Evolutionary conservation across 2,329 filamentous ascomycete genomes (phyloP), one percentile per base, ranked within the genome.

Genomic region (Anthostomella pinea): DNA sequence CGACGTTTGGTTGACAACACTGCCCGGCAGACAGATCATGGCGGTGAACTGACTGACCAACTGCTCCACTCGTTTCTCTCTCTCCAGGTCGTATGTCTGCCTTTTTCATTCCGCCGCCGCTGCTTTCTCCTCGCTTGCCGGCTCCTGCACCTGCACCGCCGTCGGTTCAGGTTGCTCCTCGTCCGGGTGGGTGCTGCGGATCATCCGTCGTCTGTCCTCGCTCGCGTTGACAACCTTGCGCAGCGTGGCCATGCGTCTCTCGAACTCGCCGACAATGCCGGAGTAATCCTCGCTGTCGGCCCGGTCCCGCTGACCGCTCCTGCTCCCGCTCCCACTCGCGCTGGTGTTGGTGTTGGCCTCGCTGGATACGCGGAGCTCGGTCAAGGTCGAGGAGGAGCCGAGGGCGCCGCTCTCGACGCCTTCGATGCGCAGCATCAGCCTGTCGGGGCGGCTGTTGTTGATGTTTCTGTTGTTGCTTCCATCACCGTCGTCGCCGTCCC

Each of bases 371-470:
- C 43, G 47, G 24, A 49, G 54, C 20, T 67, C 66, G 30, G 62
- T n/a, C n/a, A n/a, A n/a, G n/a, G n/a, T n/a, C n/a, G n/a, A 59
- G 39, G 63, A 65, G 54, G 46, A 65, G 56, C 54, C 50, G 2
- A 56, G 40, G 3, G 54, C 52, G 24, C 57, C 52, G 39, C 58
- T 48, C 38, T 65, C 57, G 49, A 73, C 43, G 56, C 81, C 83
- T 40, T 83, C 74, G 34, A 87, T 74, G 39, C 67, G 69, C 29
- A 86, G 60, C 74, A 86, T 81, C 46, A 83, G 57, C 6, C 69
- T 66, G 25, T 65, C 65, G 21, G 62, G 36, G 41, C 48, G 41
- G 54, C 56, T 47, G 22, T 21, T 30, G 4, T 23, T 35, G 24
- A 33, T 40, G 3, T 26, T 23, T 8, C 50, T 49, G 15, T 55